Evolutionary conservation across 306 rosid species (phyloP).

Genomic region (Cercis canadensis): DNA sequence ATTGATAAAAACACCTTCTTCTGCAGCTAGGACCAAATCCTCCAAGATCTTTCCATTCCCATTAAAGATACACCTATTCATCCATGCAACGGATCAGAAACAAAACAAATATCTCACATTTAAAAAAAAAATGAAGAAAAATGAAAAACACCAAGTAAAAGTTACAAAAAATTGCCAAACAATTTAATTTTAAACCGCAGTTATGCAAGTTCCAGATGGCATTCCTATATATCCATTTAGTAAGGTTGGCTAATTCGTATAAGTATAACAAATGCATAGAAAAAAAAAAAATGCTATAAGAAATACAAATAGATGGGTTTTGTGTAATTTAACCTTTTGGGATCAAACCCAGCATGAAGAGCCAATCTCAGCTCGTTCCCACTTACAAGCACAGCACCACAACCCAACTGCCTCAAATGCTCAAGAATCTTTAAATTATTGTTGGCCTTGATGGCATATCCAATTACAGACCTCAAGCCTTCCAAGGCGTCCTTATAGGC

Average conservation of each 20-base stretch:
- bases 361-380: constrained; percentile 90
- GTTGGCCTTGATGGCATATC: constrained; percentile 94
- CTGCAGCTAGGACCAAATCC: constrained; percentile 89
- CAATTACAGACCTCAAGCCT: constrained; percentile 74
- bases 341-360: constrained; percentile 85
- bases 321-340: constrained; percentile 60
- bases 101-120: background rate
- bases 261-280: background rate
- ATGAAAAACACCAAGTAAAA: background rate
- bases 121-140: background rate
- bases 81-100: constrained; percentile 21
- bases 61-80: constrained; percentile 83
- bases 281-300: too few species aligned
- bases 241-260: background rate
- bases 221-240: background rate
- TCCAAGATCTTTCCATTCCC: constrained; percentile 91
- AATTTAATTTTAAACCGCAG: background rate
- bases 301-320: constrained; percentile 8
- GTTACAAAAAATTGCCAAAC: background rate
- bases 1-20: constrained; percentile 83
- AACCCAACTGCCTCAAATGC: constrained; percentile 83
- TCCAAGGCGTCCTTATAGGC: constrained; percentile 82
- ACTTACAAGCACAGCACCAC: constrained; percentile 97
- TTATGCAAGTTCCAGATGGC: constrained; percentile 2
- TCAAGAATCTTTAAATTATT: constrained; percentile 87